Base-by-base conservation (phyloP, 2,329 filamentous ascomycete genomes). In the Byssoonygena ceratinophila region DNA sequence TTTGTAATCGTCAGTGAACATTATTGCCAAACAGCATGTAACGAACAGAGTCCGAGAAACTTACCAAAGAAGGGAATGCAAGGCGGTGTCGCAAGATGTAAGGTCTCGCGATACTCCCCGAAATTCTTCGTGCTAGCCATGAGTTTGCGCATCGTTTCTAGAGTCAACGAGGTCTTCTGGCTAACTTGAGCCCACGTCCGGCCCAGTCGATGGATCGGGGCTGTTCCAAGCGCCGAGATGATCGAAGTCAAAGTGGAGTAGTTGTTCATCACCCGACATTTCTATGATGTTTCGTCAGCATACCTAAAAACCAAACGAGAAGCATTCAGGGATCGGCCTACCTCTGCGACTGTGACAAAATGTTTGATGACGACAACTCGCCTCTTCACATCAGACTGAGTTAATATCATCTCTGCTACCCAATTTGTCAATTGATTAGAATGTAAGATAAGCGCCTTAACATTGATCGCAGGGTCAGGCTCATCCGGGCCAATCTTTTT, bases 91-190 rank as follows among this genome's bases (percentile, higher is more conserved):
- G 91, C 89, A 52, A 84, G 83, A 73, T 96, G 91, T 52, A 98
- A 75, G 25, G 88, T 83, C 66, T 97, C 92, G 66, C 92, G 82
- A 69, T 98, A 98, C 69, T 96, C 90, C 61, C 86, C 86, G 74
- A 97, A 98, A 70, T 98, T 98, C 75, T 94, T 96, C 43, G 89
- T 95, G 69, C 89, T 96, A 20, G 86, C 87, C 89, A 98, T 98
- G 53, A 97, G 78, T 59, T 83, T 84, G 52, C 91, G 85, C 89
- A 98, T 95, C 46, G 81, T 84, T 69, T 98, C 92, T 34, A 98
- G 73, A 6, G 85, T 82, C 11, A 78, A 75, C 59, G 84, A 84
- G 1, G 88, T 92, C 59, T 89, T 85, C 52, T 87, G 84, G 54
- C 90, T 92, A 31, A 97, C 88, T 65, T 92, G 86, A 57, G 87